Evolutionary conservation across 495 filamentous ascomycete genomes (phyloP).

Genomic region (Acidiella bohemica): DNA sequence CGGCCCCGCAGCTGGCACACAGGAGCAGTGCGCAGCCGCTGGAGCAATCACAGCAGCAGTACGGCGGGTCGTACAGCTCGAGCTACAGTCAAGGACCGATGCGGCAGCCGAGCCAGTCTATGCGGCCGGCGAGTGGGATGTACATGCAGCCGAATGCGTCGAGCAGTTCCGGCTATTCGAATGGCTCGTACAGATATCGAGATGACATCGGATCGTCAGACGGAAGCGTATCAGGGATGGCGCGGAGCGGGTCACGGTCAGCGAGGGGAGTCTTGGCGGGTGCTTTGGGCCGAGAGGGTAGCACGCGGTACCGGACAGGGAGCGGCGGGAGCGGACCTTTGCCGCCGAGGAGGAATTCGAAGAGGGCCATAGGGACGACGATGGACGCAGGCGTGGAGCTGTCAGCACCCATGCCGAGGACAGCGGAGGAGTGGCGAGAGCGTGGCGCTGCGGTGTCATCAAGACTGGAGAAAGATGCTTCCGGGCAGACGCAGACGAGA

Average conservation of each 20-base stretch:
- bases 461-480: constrained; percentile 66
- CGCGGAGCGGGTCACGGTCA: constrained; percentile 12
- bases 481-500: constrained; percentile 66
- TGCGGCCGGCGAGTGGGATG: constrained; percentile 19
- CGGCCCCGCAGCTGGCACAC: constrained; percentile 18
- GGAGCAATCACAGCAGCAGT: constrained; percentile 26
- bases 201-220: constrained; percentile 23
- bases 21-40: constrained; percentile 28
- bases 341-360: constrained; percentile 52
- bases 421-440: constrained; percentile 84
- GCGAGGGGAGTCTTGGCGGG: constrained; percentile 28
- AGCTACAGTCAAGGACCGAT: too few relatives aligned
- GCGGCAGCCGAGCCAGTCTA: constrained; percentile 1
- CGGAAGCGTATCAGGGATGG: constrained; percentile 6
- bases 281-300: constrained; percentile 28
- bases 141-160: constrained; percentile 31
- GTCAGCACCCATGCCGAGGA: constrained; percentile 50
- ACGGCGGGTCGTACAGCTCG: too few relatives aligned
- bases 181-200: constrained; percentile 27
- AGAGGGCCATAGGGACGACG: constrained; percentile 45
- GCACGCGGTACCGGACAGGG: constrained; percentile 46
- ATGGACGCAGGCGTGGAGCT: constrained; percentile 45
- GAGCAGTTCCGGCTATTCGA: constrained; percentile 22
- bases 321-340: constrained; percentile 39
- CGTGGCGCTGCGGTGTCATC: constrained; percentile 71